Evolutionary conservation across 176 grass and related monocot genomes (phyloP), one percentile per base, ranked within the genome.

Genomic region (Poa pratensis): DNA sequence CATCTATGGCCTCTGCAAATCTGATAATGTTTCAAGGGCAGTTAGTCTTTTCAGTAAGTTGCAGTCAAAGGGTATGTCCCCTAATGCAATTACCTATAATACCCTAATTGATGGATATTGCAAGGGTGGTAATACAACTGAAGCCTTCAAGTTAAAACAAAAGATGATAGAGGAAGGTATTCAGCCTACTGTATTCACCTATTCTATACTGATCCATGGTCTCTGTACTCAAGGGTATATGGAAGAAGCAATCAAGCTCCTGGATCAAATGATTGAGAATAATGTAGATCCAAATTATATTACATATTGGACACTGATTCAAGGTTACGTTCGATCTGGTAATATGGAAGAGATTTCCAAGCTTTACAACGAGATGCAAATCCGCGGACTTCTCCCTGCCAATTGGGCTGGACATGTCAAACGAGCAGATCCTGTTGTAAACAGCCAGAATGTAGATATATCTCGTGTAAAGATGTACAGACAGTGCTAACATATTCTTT

Each of bases 261-360:
- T 98, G 80, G 91, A 94, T 75, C 93, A 98, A 94, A 95, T 98
- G 96, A 92, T 98, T 79, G 89, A 94, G 80, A 90, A 91, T 78
- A 88, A 87, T 74, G 83, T 98, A 3, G 86, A 95, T 85, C 96
- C 96, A 43, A 92, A 95, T 90, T 95, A 94, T 89, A 70, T 95
- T 68, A 98, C 93, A 85, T 98, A 95, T 80, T 87, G 87, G 84
- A 92, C 89, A 60, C 79, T 98, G 73, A 82, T 98, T 82, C 91
- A 90, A 73, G 91, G 91, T 90, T 95, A 94, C 43, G 81, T 98
- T 81, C 93, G 65, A 86, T 78, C 69, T 76, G 91, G 91, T 77
- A 89, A 98, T 57, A 90, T 92, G 87, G 83, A 90, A 60, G 84
- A 94, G 83, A 85, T 95, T 72, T 78, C 90, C 66, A 95, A 95